Base-by-base conservation (phyloP, 164 flowering plant species). In the Umbilicus rupestris region DNA sequence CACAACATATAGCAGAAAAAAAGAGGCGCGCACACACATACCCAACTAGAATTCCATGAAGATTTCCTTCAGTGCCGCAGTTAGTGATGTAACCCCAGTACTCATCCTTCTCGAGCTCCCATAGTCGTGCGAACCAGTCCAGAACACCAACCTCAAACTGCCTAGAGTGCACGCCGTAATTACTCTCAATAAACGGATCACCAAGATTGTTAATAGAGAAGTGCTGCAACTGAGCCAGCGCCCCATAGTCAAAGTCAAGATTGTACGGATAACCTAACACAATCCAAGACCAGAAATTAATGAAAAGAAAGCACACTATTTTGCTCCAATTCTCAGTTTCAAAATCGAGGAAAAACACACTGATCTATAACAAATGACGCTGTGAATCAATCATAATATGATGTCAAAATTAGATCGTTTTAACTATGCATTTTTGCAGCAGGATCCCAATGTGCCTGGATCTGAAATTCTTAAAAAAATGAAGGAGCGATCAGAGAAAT, bases 21-120 rank as follows among this genome's bases (percentile, higher is more conserved):
- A 16, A 7, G 67, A 64, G 70, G 57, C 20, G 20, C 57, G 42
- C 69, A 14, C 31, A 11, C 45, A 82, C 99, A 74, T 1, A 94
- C 99, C 99, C 99, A 45, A 95, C 89, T 58, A 95, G 80, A 63
- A 95, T 88, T 17, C 99, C 99, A 69, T 95, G 99, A 70, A 95
- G 96, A 76, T 95, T 95, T 46, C 99, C 97, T 79, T 95, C 99
- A 39, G 99, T 92, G 4, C 99, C 99, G 81, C 99, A 95, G 68
- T 92, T 95, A 37, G 99, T 92, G 17, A 95, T 95, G 75, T 95
- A 95, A 20, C 99, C 99, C 99, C 99, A 95, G 79, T 95, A 95
- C 37, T 95, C 91, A 69, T 78, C 66, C 72, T 86, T 87, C 79
- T 95, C 97, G 42, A 95, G 63, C 66, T 95, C 99, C 99, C 99